phyloP scores from a whole-genome alignment of 164 flowering plant species.

The Kingdonia uniflora region DNA sequence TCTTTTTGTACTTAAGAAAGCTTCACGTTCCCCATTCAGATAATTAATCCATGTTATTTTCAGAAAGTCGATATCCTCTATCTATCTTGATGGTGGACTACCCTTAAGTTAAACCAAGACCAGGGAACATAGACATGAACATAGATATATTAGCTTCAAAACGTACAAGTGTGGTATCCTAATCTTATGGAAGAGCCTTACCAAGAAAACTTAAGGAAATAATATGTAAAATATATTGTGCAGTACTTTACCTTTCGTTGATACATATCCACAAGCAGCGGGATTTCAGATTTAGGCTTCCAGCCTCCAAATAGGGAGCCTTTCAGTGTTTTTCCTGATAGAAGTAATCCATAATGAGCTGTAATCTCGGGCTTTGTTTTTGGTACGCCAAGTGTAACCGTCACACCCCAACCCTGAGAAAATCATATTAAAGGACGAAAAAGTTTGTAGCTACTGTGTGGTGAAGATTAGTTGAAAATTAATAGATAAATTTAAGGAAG shows the following conservation, averaged over 20 bases:
- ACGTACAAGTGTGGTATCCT: too few relatives aligned
- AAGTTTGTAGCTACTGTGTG: conserved; percentile 1
- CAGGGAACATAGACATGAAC: too few relatives aligned
- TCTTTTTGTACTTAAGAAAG: too few relatives aligned
- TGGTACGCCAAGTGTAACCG: conserved; percentile 96
- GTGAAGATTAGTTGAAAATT: not conserved
- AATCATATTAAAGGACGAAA: not conserved
- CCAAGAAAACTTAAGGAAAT: too few relatives aligned
- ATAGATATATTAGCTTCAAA: too few relatives aligned
- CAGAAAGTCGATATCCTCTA: too few relatives aligned
- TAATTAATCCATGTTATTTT: too few relatives aligned
- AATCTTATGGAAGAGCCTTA: too few relatives aligned
- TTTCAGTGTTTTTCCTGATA: conserved; percentile 72
- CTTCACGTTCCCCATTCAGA: too few relatives aligned
- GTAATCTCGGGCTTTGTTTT: conserved; percentile 68
- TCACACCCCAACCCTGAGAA: conserved; percentile 87
- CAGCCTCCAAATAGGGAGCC: conserved; percentile 88
- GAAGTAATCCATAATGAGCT: conserved; percentile 71
- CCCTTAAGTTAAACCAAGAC: too few relatives aligned
- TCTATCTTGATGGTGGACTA: too few relatives aligned
- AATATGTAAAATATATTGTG: too few relatives aligned
- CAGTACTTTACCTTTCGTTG: conserved; percentile 57
- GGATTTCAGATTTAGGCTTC: conserved; percentile 93
- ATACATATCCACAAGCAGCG: conserved; percentile 71
- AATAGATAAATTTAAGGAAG: not conserved